A percentile compares a stretch with the other conserved stretches of the same genome.
Evolutionary conservation across 495 filamentous ascomycete genomes (phyloP).

Genomic region (Tuber brumale): DNA sequence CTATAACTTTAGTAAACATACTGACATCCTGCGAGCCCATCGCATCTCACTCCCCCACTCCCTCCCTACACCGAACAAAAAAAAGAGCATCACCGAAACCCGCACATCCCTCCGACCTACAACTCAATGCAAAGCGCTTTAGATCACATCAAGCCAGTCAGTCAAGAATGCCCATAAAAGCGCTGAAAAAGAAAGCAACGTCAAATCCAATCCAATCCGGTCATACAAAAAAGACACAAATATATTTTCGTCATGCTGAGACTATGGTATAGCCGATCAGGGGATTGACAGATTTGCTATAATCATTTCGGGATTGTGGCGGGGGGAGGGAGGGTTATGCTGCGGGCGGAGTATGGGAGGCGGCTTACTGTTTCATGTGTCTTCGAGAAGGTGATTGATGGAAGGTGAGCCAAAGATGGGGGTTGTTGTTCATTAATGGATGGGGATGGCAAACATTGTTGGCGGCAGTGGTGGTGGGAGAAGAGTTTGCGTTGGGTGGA

Average conservation of each 20-base stretch:
- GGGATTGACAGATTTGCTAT: slow-evolving; percentile 5
- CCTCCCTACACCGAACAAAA: not conserved
- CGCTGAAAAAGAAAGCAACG: not conserved
- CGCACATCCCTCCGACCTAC: not conserved
- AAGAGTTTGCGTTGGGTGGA: not conserved
- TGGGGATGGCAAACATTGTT: not conserved
- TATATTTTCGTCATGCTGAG: not conserved
- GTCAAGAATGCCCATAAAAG: not conserved
- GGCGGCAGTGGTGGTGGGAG: not conserved
- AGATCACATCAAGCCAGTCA: not conserved
- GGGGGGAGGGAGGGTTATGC: not conserved
- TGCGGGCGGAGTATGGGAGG: not conserved
- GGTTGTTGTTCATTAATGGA: not conserved
- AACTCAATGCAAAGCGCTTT: not conserved
- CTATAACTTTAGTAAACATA: not conserved
- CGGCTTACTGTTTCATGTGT: not conserved
- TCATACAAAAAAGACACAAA: slow-evolving; percentile 5
- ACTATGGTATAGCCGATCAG: not conserved
- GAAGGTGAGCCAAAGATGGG: not conserved
- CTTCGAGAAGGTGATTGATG: not conserved
- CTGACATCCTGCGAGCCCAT: not conserved
- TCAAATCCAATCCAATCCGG: not conserved
- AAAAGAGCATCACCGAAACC: not conserved
- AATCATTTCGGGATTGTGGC: not conserved
- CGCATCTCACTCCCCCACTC: not conserved